Evolutionary conservation across 805 yeast genomes (phyloP).

Genomic region (Metschnikowia drakensbergensis): DNA sequence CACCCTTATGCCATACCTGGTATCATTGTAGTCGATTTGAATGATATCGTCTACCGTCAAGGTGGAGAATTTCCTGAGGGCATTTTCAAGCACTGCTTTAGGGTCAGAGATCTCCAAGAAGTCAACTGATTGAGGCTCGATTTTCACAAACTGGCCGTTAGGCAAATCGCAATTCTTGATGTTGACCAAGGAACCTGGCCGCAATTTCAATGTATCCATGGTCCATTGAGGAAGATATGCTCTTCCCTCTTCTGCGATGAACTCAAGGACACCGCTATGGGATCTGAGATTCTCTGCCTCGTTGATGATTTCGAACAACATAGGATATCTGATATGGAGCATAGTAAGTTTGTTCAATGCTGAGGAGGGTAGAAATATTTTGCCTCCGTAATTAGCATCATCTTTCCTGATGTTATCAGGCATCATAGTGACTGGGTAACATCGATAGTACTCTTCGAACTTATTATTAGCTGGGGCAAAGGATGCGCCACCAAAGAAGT

Average conservation of each 20-base stretch:
- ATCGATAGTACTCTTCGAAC: slow-evolving; percentile 85
- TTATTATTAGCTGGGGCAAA: slow-evolving; percentile 31
- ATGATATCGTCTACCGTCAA: slow-evolving; percentile 80
- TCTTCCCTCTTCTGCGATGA: slow-evolving; percentile 96
- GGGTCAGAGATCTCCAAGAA: slow-evolving; percentile 94
- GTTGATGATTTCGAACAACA: slow-evolving; percentile 79
- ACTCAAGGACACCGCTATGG: slow-evolving; percentile 93
- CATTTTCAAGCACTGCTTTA: slow-evolving; percentile 92
- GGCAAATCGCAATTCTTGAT: slow-evolving; percentile 77
- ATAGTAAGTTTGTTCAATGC: slow-evolving; percentile 84
- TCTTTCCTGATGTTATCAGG: slow-evolving; percentile 67
- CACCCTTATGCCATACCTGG: slow-evolving; percentile 73
- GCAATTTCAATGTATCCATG: slow-evolving; percentile 69
- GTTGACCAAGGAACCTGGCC: slow-evolving; percentile 78
- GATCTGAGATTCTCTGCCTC: slow-evolving; percentile 60
- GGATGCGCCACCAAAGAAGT: slow-evolving; percentile 33
- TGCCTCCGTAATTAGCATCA: slow-evolving; percentile 90
- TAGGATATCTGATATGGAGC: slow-evolving; percentile 91
- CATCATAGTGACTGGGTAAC: slow-evolving; percentile 91
- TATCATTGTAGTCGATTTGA: slow-evolving; percentile 79
- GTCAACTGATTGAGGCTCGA: slow-evolving; percentile 93
- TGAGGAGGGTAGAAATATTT: slow-evolving; percentile 90
- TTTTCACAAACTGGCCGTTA: slow-evolving; percentile 81
- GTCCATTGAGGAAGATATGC: slow-evolving; percentile 96
- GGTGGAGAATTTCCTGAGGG: slow-evolving; percentile 84